Evolutionary conservation across 2,329 filamentous ascomycete species (phyloP).

Genomic region (Aspergillus spinulosporus): DNA sequence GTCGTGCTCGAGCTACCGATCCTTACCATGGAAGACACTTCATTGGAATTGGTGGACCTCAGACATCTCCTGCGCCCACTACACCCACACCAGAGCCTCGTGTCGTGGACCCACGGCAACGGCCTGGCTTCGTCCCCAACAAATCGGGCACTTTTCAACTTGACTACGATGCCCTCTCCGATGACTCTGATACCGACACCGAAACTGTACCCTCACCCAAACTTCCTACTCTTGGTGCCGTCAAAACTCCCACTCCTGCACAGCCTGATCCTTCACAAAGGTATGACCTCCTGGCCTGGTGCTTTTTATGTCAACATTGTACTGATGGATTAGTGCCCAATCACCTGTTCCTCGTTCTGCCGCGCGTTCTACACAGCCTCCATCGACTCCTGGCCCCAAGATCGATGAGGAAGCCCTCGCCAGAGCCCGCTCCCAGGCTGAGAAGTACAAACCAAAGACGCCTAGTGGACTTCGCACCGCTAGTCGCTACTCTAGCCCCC

Average conservation of each 20-base stretch:
- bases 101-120: slow-evolving; percentile 10
- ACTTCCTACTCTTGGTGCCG: slow-evolving; percentile 8
- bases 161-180: slow-evolving; percentile 33
- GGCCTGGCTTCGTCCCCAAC: slow-evolving; percentile 28
- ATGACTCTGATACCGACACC: slow-evolving; percentile 23
- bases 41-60: slow-evolving; percentile 22
- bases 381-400: slow-evolving; percentile 23
- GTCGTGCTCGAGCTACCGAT: slow-evolving; percentile 28
- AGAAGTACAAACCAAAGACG: slow-evolving; percentile 46
- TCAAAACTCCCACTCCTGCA: slow-evolving; percentile 7
- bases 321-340: slow-evolving; percentile 11
- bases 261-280: slow-evolving; percentile 10
- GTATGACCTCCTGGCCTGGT: slow-evolving; percentile 9
- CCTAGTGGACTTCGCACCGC: slow-evolving; percentile 44
- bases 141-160: slow-evolving; percentile 30
- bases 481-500: slow-evolving; percentile 30
- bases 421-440: slow-evolving; percentile 38
- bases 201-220: slow-evolving; percentile 17
- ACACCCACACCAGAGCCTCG: slow-evolving; percentile 18
- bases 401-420: slow-evolving; percentile 34
- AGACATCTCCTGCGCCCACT: slow-evolving; percentile 16
- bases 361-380: slow-evolving; percentile 17
- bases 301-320: background rate
- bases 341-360: slow-evolving; percentile 18
- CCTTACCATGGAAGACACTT: slow-evolving; percentile 27